These are phyloP conservation scores for Selaginella tamariscina DNA, from an alignment of 75 land plant genomes.

Conservation along the genomic window DNA sequence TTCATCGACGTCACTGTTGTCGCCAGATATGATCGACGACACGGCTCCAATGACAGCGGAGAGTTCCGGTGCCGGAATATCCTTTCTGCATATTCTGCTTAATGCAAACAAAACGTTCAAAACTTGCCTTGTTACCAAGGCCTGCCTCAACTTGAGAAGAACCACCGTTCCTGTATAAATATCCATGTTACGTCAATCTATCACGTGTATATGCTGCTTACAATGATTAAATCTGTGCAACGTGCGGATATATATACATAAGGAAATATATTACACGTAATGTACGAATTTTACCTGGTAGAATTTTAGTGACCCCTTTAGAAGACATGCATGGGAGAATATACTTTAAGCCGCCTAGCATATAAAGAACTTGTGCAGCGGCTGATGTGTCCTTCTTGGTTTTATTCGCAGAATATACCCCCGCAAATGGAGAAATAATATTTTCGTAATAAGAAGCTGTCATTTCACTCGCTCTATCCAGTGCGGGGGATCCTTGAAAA, in stretches of 20 bases:
- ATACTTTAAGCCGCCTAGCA: constrained; percentile 54
- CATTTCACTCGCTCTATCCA: constrained; percentile 61
- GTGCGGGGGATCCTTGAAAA: constrained; percentile 38
- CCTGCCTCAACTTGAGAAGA: constrained; percentile 49
- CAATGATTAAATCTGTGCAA: too few relatives aligned
- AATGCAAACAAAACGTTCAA: constrained; percentile 45
- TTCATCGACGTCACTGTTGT: constrained; percentile 58
- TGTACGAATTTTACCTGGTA: constrained; percentile 43
- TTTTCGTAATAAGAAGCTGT: constrained; percentile 47
- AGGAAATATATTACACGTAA: too few relatives aligned
- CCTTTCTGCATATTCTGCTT: constrained; percentile 27
- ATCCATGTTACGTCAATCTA: too few relatives aligned
- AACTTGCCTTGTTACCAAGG: constrained; percentile 52
- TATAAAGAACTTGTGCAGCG: constrained; percentile 60
- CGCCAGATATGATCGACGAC: constrained; percentile 28
- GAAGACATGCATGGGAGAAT: constrained; percentile 51
- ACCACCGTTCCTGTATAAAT: too few relatives aligned
- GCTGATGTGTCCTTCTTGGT: constrained; percentile 2
- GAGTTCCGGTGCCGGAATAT: constrained; percentile 37
- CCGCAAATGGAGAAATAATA: constrained; percentile 41
- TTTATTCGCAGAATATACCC: constrained; percentile 21
- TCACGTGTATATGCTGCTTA: too few relatives aligned
- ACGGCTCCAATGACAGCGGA: constrained; percentile 51
- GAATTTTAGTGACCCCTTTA: constrained; percentile 31
- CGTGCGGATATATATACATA: too few relatives aligned